These are phyloP conservation scores for Acephala macrosclerotiorum DNA, from an alignment of 2,329 filamentous ascomycete species.

Conservation along the genomic window DNA sequence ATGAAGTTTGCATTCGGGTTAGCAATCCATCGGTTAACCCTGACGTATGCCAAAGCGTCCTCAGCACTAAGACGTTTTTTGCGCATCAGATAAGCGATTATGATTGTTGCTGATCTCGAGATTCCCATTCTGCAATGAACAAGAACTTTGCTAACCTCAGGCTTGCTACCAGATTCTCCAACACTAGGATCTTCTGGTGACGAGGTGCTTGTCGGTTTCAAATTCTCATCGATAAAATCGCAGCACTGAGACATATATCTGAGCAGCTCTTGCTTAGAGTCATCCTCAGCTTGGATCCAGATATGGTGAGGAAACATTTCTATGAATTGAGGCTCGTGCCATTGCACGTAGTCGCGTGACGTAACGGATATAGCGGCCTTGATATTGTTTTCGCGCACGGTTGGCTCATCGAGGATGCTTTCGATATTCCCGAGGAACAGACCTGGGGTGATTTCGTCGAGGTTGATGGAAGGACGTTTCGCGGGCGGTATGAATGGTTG, in stretches of 20 bases:
- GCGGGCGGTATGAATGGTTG: too few species aligned
- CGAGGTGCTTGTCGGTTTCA: neutral
- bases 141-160: slow-evolving; percentile 28
- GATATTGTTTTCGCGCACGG: neutral
- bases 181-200: neutral
- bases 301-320: slow-evolving; percentile 4
- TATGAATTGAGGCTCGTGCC: neutral
- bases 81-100: slow-evolving; percentile 47
- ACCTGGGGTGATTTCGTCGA: neutral
- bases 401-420: neutral
- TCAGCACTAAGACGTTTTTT: slow-evolving; percentile 25
- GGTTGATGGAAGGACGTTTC: neutral
- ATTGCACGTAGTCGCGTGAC: neutral
- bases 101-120: slow-evolving; percentile 44
- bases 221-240: slow-evolving; percentile 7
- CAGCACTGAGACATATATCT: neutral
- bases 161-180: neutral
- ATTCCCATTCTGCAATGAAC: slow-evolving; percentile 47
- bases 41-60: neutral
- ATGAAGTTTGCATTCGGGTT: slow-evolving; percentile 44
- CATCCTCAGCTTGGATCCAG: neutral
- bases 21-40: slow-evolving; percentile 32
- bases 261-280: slow-evolving; percentile 1
- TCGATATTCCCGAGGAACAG: slow-evolving; percentile 1
- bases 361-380: slow-evolving; percentile 5